phyloP scores from a whole-genome alignment of 2,329 filamentous ascomycete genomes.

The Metarhizium anisopliae region DNA sequence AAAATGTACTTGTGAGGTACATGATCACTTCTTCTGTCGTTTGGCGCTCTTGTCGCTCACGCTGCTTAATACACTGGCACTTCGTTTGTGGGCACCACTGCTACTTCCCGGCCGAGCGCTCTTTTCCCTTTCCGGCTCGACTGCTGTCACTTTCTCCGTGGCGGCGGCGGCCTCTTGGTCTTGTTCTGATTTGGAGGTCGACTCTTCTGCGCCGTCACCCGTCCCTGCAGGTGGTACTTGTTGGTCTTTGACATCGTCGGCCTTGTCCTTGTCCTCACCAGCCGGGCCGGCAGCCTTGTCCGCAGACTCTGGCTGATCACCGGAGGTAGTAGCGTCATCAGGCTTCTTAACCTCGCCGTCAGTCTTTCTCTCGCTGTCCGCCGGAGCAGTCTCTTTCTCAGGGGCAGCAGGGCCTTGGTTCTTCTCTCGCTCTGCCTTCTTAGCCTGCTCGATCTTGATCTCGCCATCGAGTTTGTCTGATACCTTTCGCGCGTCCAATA shows the following conservation, averaged over 20 bases:
- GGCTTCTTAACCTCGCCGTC: slow-evolving; percentile 9
- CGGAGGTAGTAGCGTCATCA: slow-evolving; percentile 3
- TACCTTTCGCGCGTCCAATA: slow-evolving; percentile 67
- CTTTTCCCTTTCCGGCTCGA: slow-evolving; percentile 18
- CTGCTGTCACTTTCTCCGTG: slow-evolving; percentile 16
- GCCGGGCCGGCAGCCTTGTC: slow-evolving; percentile 12
- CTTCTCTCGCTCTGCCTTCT: slow-evolving; percentile 45
- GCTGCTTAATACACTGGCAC: slow-evolving; percentile 70
- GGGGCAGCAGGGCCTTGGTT: slow-evolving; percentile 6
- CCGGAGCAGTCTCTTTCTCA: not conserved
- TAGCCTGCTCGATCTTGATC: slow-evolving; percentile 49
- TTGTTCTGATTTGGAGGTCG: not conserved
- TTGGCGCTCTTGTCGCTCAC: slow-evolving; percentile 56
- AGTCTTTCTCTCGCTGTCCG: not conserved
- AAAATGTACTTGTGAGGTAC: slow-evolving; percentile 16
- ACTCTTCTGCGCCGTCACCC: slow-evolving; percentile 3
- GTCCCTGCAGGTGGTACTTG: slow-evolving; percentile 7
- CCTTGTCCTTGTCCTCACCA: slow-evolving; percentile 9
- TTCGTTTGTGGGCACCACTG: slow-evolving; percentile 57
- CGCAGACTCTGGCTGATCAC: slow-evolving; percentile 12
- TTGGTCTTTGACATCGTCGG: slow-evolving; percentile 7
- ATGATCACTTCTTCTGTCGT: slow-evolving; percentile 41
- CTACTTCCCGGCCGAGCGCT: slow-evolving; percentile 28
- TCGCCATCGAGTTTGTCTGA: slow-evolving; percentile 69
- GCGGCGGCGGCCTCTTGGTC: slow-evolving; percentile 14